Evolutionary conservation across 352 stramenopile species (phyloP), one percentile per base, ranked within the genome.

Genomic region (Pythium pyrilobum): DNA sequence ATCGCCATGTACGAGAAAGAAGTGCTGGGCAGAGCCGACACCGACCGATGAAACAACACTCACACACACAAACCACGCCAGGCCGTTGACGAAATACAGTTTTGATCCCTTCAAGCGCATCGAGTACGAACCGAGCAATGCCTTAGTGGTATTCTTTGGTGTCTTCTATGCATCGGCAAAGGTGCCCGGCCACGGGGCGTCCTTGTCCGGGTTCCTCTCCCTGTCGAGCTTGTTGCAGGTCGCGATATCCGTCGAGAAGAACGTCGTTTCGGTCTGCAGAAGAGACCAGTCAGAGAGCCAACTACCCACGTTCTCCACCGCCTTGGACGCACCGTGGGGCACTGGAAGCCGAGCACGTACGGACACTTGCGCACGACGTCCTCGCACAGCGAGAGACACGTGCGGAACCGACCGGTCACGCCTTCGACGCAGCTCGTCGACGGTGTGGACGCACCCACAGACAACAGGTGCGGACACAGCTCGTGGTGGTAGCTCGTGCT

Each of bases 261-360:
- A 93, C 24, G 59, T 58, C 3, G 80, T 91, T 44, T 90, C 72
- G 1, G 66, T 83, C 80, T 91, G 24, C 41, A 46, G 10, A 28
- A 29, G 20, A 32, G 21, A 21, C 16, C n/a, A 27, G 25, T 32
- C 40, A 47, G 18, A 9, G 18, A 40, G 12, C 20, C 25, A 2
- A 56, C n/a, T n/a, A n/a, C n/a, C n/a, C n/a, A n/a, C n/a, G n/a
- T n/a, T n/a, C n/a, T n/a, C n/a, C n/a, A n/a, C n/a, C n/a, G n/a
- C n/a, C n/a, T n/a, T n/a, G 10, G 32, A 33, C 68, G 38, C 61
- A 91, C 79, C 56, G 66, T 81, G 1, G 81, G 83, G 29, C 83
- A 92, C 43, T 90, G 76, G 37, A 93, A 93, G 21, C 89, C 86
- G 40, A 93, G 76, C 34, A 93, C 83, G 49, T 90, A 93, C 4